A percentile compares a stretch with the other conserved stretches of the same genome.
phyloP scores from a whole-genome alignment of 2,329 filamentous ascomycete species.

The Penicillium glabrum region DNA sequence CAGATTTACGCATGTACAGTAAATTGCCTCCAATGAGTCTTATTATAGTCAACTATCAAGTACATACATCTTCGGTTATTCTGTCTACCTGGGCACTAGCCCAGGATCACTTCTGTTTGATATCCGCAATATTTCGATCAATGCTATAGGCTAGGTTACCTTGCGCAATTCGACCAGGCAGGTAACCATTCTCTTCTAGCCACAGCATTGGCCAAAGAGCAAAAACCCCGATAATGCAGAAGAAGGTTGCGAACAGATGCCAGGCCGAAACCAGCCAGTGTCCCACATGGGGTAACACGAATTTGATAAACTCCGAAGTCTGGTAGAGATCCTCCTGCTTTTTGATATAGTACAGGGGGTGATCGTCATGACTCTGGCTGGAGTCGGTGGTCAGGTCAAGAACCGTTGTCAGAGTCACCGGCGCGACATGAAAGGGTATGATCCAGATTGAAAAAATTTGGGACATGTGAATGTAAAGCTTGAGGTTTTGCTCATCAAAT shows the following conservation, averaged over 20 bases:
- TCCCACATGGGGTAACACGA: slow-evolving; percentile 63
- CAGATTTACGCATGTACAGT: not conserved
- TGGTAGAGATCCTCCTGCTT: slow-evolving; percentile 83
- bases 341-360: slow-evolving; percentile 66
- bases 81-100: not conserved
- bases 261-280: slow-evolving; percentile 58
- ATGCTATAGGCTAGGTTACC: slow-evolving; percentile 28
- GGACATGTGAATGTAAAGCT: slow-evolving; percentile 71
- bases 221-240: slow-evolving; percentile 63
- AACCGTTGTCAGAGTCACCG: slow-evolving; percentile 67
- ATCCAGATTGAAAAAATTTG: slow-evolving; percentile 79
- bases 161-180: slow-evolving; percentile 22
- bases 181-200: slow-evolving; percentile 45
- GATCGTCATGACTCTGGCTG: slow-evolving; percentile 14
- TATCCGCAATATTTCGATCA: slow-evolving; percentile 24
- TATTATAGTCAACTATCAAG: not conserved
- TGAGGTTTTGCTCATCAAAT: slow-evolving; percentile 63
- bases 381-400: slow-evolving; percentile 59
- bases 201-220: slow-evolving; percentile 52
- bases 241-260: slow-evolving; percentile 64
- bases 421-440: slow-evolving; percentile 70
- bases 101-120: slow-evolving; percentile 18
- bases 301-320: slow-evolving; percentile 71
- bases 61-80: not conserved
- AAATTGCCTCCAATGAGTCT: not conserved